These are phyloP conservation scores for Ochetophila trinervis DNA, from an alignment of 306 rosid genomes.

Conservation along the genomic window DNA sequence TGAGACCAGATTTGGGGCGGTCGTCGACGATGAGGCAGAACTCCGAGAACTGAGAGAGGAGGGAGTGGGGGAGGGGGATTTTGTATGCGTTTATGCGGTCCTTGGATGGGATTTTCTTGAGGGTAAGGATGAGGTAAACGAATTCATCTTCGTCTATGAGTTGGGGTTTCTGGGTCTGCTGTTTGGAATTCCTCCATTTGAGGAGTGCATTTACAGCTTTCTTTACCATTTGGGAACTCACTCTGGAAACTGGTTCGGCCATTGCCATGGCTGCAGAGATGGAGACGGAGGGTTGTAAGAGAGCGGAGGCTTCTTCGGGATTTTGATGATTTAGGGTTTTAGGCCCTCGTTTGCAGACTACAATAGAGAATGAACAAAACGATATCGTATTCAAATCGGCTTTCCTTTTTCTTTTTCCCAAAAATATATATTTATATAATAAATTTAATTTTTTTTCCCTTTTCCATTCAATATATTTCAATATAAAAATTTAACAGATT, in stretches of 20 bases:
- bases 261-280: conserved; percentile 20
- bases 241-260: conserved; percentile 22
- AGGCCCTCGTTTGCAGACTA: no score
- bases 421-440: no score
- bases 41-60: conserved; percentile 42
- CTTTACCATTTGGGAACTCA: conserved; percentile 25
- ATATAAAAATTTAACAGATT: no score
- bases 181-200: conserved; percentile 52
- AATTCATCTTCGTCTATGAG: conserved; percentile 58
- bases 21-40: conserved; percentile 77
- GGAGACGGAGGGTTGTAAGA: background rate
- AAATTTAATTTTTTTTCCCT: no score
- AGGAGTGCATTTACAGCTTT: conserved; percentile 62
- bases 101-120: conserved; percentile 53
- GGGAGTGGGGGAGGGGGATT: conserved; percentile 55
- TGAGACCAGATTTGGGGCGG: conserved; percentile 42
- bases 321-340: no score
- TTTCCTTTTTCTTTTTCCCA: no score
- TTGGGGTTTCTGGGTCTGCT: conserved; percentile 44
- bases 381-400: no score
- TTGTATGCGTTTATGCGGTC: conserved; percentile 65
- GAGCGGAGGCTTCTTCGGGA: no score
- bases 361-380: no score
- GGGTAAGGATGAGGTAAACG: conserved; percentile 52
- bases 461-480: no score